phyloP scores from a whole-genome alignment of 2,329 filamentous ascomycete genomes.

The Grosmannia huntii region DNA sequence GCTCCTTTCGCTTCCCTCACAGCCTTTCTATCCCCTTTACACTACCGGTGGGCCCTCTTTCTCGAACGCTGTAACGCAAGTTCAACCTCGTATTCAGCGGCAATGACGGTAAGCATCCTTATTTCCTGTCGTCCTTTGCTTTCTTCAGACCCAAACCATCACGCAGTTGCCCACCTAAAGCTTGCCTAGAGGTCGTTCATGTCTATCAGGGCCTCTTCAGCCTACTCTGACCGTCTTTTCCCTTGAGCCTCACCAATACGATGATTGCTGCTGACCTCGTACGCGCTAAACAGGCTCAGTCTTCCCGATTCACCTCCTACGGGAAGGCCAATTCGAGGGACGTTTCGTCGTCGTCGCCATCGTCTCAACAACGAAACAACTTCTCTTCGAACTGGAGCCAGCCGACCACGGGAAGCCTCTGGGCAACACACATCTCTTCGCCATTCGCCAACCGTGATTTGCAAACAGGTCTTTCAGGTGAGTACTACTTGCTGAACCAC shows the following conservation, averaged over 20 bases:
- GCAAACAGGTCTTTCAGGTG: conserved; percentile 33
- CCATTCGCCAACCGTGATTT: conserved; percentile 29
- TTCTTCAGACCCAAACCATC: not conserved
- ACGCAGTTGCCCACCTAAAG: not conserved
- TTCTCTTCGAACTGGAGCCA: conserved; percentile 24
- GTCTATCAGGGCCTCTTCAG: not conserved
- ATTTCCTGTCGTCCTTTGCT: not conserved
- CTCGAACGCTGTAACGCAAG: not conserved
- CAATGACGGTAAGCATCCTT: not conserved
- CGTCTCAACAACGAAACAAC: conserved; percentile 22
- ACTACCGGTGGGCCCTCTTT: not conserved
- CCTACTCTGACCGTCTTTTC: not conserved
- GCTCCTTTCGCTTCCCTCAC: not conserved
- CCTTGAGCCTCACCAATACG: not conserved
- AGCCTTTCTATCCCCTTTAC: not conserved
- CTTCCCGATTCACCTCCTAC: conserved; percentile 26
- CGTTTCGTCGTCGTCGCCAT: conserved; percentile 16
- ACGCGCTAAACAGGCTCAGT: conserved; percentile 19
- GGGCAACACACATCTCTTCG: conserved; percentile 26
- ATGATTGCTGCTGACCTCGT: conserved; percentile 1
- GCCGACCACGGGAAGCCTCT: conserved; percentile 27
- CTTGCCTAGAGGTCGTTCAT: not conserved
- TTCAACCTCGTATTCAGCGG: not conserved
- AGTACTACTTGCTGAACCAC: conserved; percentile 13
- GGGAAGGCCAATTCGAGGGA: conserved; percentile 18